A percentile compares a stretch with the other conserved stretches of the same genome.
Conservation (phyloP, 2,329 filamentous ascomycete species). For the Exophiala sp. region DNA sequence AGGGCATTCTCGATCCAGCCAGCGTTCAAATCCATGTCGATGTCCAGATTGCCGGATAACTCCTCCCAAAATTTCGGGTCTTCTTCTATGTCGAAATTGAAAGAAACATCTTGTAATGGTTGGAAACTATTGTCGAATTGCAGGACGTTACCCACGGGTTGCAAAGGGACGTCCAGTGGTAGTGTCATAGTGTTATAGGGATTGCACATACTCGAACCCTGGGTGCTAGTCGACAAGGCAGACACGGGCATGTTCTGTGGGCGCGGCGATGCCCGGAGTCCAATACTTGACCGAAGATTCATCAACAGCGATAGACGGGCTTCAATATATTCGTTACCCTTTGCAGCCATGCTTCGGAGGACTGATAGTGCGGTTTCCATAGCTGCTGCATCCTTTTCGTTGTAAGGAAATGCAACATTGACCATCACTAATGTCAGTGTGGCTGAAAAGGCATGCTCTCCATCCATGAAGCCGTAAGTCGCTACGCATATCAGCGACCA, state of each 20-base stretch:
- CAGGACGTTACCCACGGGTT: not conserved
- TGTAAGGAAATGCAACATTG: constrained; percentile 51
- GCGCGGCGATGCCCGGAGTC: constrained; percentile 1
- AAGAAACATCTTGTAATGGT: constrained; percentile 32
- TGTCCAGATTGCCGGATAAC: constrained; percentile 38
- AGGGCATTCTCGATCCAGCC: constrained; percentile 34
- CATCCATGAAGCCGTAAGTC: constrained; percentile 57
- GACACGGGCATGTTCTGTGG: constrained; percentile 1
- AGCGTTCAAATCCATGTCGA: constrained; percentile 42
- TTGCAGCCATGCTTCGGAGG: constrained; percentile 50
- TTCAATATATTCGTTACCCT: constrained; percentile 51
- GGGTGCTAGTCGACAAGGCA: constrained; percentile 8
- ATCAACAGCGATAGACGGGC: constrained; percentile 39
- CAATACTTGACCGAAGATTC: constrained; percentile 35
- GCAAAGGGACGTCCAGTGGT: not conserved
- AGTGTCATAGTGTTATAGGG: not conserved
- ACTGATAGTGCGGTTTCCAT: constrained; percentile 49
- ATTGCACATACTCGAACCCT: constrained; percentile 16
- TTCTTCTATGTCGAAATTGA: constrained; percentile 36
- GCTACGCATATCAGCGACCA: constrained; percentile 32
- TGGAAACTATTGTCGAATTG: constrained; percentile 14
- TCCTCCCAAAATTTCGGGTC: constrained; percentile 43
- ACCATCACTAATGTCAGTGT: constrained; percentile 55
- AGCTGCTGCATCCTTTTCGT: constrained; percentile 40
- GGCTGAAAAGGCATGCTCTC: constrained; percentile 55